A percentile compares a stretch with the other conserved stretches of the same genome.
These are phyloP conservation scores for Tetraselmis striata DNA, from an alignment of 139 green algal species.

Conservation along the genomic window DNA sequence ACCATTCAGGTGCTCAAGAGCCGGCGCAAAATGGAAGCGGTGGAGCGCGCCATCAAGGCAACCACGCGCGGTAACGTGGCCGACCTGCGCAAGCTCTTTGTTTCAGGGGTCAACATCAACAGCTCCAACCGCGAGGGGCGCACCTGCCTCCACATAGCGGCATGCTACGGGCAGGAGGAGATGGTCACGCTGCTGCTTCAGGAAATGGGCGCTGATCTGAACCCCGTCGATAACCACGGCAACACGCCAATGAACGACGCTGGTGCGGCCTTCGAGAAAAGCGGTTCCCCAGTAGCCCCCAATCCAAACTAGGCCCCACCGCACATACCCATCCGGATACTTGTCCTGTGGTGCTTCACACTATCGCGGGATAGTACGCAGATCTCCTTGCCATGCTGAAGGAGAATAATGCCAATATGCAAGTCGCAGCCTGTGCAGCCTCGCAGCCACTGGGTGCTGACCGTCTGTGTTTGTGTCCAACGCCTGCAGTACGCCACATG, in stretches of 20 bases:
- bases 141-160: conserved; percentile 42
- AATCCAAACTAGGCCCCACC: too few relatives aligned
- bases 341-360: too few relatives aligned
- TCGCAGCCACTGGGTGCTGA: too few relatives aligned
- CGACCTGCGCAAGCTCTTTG: conserved; percentile 14
- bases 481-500: neutral
- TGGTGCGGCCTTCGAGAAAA: too few relatives aligned
- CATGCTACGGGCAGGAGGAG: conserved; percentile 18
- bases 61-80: conserved; percentile 5
- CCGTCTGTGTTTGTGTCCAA: too few relatives aligned
- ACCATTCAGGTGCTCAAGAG: conserved; percentile 21
- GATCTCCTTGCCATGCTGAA: too few relatives aligned
- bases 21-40: conserved; percentile 12
- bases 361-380: too few relatives aligned
- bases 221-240: neutral
- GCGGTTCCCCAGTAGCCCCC: too few relatives aligned
- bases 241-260: neutral
- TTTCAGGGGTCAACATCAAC: conserved; percentile 27
- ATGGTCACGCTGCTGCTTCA: conserved; percentile 2
- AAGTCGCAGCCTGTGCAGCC: too few relatives aligned
- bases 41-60: conserved; percentile 18
- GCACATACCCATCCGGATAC: too few relatives aligned
- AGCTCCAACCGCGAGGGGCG: conserved; percentile 34
- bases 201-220: neutral
- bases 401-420: too few relatives aligned